Evolutionary conservation across 2,329 filamentous ascomycete genomes (phyloP), one percentile per base, ranked within the genome.

Genomic region (Talaromyces rugulosus): DNA sequence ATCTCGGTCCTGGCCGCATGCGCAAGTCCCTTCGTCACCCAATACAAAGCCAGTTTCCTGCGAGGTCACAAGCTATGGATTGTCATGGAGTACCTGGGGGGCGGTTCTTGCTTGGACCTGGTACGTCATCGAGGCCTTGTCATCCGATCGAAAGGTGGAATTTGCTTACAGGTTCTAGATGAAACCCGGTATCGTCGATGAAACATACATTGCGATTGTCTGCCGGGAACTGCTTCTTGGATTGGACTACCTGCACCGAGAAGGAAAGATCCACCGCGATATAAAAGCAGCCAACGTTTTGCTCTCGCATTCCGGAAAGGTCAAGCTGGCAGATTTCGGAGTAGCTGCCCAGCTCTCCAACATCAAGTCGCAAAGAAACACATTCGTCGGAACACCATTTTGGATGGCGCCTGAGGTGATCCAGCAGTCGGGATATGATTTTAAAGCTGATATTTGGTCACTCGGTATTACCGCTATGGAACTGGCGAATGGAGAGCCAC

Each of bases 351-450:
- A 99, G 75, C 83, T 99, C 70, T 96, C 92, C 64, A 96, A 97
- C 73, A 96, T 98, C 79, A 97, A 97, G 78, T 97, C 94, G 2
- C 92, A 97, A 75, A 87, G 95, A 60, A 94, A 98, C 77, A 99
- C 95, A 0, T 98, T 99, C 71, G 95, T 99, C 23, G 95, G 95
- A 23, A 98, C 94, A 0, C 95, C 95, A 0, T 96, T 96, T 73
- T 96, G 92, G 92, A 96, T 96, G 92, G 92, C 92, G 0, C 92
- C 92, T 1, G 92, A 96, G 73, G 92, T 96, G 40, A 96, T 96
- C 67, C 89, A 96, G 74, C 92, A 96, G 77, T 87, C 91, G 66
- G 86, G 86, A 50, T 88, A 89, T 67, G 92, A 94, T 74, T 95
- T 91, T 80, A 95, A 95, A 76, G 92, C 92, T 5, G 92, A 96